These are phyloP conservation scores for Sphagnum tenellum DNA, from an alignment of 225 moss, liverwort and hornwort genomes.

Conservation along the genomic window DNA sequence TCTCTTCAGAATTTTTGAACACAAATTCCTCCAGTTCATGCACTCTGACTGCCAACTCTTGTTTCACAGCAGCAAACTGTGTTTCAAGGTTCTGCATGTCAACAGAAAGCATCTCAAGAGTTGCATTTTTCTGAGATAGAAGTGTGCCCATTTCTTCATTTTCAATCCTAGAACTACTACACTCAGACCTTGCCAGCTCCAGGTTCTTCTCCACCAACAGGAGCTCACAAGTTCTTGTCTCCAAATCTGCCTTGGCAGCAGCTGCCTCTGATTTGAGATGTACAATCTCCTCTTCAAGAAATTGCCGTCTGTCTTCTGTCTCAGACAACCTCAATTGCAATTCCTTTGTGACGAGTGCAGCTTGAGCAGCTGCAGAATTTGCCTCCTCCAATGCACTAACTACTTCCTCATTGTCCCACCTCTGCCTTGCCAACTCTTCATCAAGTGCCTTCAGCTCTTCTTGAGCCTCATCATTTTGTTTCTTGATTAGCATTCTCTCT, in stretches of 20 bases:
- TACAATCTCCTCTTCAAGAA: slow-evolving; percentile 12
- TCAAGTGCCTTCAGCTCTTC: slow-evolving; percentile 25
- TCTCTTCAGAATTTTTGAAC: slow-evolving; percentile 20
- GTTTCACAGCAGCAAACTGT: slow-evolving; percentile 17
- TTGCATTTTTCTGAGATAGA: slow-evolving; percentile 19
- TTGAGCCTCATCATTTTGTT: slow-evolving; percentile 29
- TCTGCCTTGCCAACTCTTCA: slow-evolving; percentile 27
- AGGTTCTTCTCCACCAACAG: slow-evolving; percentile 12
- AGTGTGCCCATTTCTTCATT: slow-evolving; percentile 19
- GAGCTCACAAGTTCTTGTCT: slow-evolving; percentile 13
- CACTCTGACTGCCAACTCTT: slow-evolving; percentile 21
- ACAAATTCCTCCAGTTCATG: slow-evolving; percentile 29
- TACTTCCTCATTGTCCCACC: slow-evolving; percentile 22
- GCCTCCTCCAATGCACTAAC: slow-evolving; percentile 20
- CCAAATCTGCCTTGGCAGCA: slow-evolving; percentile 15
- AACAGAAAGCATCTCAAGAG: slow-evolving; percentile 12
- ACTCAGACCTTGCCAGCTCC: slow-evolving; percentile 13
- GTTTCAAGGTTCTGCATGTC: slow-evolving; percentile 15
- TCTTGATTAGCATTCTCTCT: slow-evolving; percentile 25
- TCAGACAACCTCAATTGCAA: slow-evolving; percentile 17
- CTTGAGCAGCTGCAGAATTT: slow-evolving; percentile 15
- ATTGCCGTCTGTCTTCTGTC: slow-evolving; percentile 11
- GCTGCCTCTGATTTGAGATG: slow-evolving; percentile 10
- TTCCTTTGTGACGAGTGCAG: slow-evolving; percentile 11
- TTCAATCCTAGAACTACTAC: slow-evolving; percentile 9